phyloP scores from a whole-genome alignment of 371 early-diverging fungal genomes.

The Mucor piriformis region DNA sequence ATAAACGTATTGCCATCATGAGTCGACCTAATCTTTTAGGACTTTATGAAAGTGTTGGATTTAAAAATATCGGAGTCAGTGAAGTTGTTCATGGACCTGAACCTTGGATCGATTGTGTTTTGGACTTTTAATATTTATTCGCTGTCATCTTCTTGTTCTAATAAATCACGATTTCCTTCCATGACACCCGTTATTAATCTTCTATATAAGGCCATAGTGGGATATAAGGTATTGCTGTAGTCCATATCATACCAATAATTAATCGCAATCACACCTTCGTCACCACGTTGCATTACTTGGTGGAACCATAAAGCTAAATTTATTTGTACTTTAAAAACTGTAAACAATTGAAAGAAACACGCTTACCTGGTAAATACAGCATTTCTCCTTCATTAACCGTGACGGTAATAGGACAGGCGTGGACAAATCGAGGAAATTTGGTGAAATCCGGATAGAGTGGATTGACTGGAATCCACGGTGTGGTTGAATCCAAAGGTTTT shows the following conservation, averaged over 20 bases:
- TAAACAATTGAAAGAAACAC: background rate
- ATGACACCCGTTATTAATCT: slow-evolving; percentile 29
- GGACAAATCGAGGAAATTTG: slow-evolving; percentile 54
- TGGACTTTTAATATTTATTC: slow-evolving; percentile 33
- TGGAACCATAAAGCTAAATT: slow-evolving; percentile 79
- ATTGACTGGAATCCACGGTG: slow-evolving; percentile 72
- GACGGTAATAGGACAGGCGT: slow-evolving; percentile 60
- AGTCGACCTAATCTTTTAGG: slow-evolving; percentile 56
- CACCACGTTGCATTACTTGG: slow-evolving; percentile 68
- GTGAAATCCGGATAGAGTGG: slow-evolving; percentile 54
- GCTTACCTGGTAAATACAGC: slow-evolving; percentile 70
- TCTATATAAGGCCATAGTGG: slow-evolving; percentile 41
- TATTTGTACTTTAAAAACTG: background rate
- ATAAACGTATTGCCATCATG: slow-evolving; percentile 59
- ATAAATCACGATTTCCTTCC: slow-evolving; percentile 16
- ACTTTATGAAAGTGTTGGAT: slow-evolving; percentile 69
- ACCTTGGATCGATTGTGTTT: slow-evolving; percentile 55
- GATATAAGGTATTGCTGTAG: slow-evolving; percentile 44
- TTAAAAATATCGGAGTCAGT: slow-evolving; percentile 56
- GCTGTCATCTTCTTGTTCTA: slow-evolving; percentile 14
- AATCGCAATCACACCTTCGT: slow-evolving; percentile 74
- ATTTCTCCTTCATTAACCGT: slow-evolving; percentile 70
- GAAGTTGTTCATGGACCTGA: slow-evolving; percentile 68
- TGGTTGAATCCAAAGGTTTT: slow-evolving; percentile 41
- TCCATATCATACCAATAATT: slow-evolving; percentile 86